A percentile compares a stretch with the other conserved stretches of the same genome.
Conservation (phyloP, 257 asterid genomes). For the Jasminum sambac region DNA sequence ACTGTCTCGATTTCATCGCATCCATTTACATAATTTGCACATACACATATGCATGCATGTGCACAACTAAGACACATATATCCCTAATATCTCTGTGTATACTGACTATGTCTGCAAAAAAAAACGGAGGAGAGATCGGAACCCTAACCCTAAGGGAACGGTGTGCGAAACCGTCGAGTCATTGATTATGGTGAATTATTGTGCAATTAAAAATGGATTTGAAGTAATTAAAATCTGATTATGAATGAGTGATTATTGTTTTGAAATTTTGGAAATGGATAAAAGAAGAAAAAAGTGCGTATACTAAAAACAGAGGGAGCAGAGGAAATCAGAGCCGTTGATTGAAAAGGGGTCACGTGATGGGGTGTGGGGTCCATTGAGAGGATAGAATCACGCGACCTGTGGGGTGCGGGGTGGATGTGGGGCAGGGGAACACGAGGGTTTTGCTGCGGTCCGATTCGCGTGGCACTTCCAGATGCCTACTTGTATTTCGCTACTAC, state of each 20-base stretch:
- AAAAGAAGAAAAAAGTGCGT: not conserved
- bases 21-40: constrained; percentile 21
- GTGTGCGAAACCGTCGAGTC: not conserved
- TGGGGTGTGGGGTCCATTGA: constrained; percentile 23
- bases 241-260: constrained; percentile 12
- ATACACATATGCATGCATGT: not conserved
- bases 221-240: not conserved
- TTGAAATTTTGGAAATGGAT: constrained; percentile 15
- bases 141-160: constrained; percentile 26
- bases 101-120: not conserved
- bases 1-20: constrained; percentile 26
- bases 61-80: not conserved
- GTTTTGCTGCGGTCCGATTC: constrained; percentile 6
- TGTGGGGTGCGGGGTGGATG: no score
- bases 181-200: constrained; percentile 14
- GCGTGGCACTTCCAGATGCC: constrained; percentile 12
- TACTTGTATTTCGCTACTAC: no score
- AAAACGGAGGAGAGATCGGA: constrained; percentile 8
- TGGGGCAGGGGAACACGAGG: not conserved
- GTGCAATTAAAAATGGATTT: not conserved
- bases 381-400: constrained; percentile 20
- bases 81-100: not conserved
- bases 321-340: constrained; percentile 31
- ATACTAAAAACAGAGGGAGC: constrained; percentile 11
- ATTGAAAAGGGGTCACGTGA: not conserved